These are phyloP conservation scores for Apiospora koreana DNA, from an alignment of 2,329 filamentous ascomycete species.

Conservation along the genomic window DNA sequence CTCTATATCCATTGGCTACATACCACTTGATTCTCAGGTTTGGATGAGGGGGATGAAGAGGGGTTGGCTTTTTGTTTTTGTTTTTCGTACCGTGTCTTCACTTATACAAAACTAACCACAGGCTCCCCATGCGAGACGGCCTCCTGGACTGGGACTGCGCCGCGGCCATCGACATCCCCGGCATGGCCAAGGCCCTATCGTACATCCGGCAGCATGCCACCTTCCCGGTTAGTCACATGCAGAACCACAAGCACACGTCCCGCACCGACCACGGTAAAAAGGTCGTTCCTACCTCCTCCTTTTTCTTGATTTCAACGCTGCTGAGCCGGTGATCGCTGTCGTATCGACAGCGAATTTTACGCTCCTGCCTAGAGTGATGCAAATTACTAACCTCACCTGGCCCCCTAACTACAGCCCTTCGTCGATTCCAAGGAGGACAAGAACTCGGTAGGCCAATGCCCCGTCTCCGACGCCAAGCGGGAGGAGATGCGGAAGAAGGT, in stretches of 20 bases:
- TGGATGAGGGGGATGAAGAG: not conserved
- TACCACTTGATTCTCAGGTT: not conserved
- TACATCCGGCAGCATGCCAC: conserved; percentile 71
- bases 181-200: conserved; percentile 65
- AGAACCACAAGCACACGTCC: not conserved
- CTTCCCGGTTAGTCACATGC: conserved; percentile 51
- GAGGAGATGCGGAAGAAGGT: conserved; percentile 48
- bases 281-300: conserved; percentile 25
- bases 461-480: conserved; percentile 51
- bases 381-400: conserved; percentile 12
- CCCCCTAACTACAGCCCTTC: conserved; percentile 39
- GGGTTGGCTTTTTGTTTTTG: not conserved
- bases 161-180: conserved; percentile 71
- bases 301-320: conserved; percentile 26
- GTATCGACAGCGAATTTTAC: too few relatives aligned
- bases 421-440: conserved; percentile 62
- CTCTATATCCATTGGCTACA: too few relatives aligned
- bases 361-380: too few relatives aligned
- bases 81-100: not conserved
- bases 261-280: conserved; percentile 29
- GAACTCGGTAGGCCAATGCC: conserved; percentile 59
- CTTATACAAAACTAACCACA: conserved; percentile 26
- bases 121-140: conserved; percentile 57
- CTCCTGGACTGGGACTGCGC: conserved; percentile 92
- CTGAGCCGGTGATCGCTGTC: not conserved